Percentiles rank a stretch among this genome's conserved stretches.
phyloP scores from a whole-genome alignment of 768 basidiomycete genomes.

The Naganishia antarctica region DNA sequence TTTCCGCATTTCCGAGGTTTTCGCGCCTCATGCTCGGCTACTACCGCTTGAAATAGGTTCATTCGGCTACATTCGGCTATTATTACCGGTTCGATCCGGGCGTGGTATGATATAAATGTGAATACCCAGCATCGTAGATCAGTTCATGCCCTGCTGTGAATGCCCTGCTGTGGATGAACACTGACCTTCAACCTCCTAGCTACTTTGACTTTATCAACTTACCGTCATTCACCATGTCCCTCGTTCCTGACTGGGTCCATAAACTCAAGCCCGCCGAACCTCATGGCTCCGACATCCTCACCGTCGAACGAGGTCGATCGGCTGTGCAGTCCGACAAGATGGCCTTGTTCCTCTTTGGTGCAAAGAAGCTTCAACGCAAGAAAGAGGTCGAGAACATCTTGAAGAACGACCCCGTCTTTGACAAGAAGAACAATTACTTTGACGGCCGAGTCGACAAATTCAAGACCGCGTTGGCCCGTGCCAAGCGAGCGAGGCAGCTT shows the following conservation, averaged over 20 bases:
- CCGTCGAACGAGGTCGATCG: constrained; percentile 19
- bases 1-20: too few relatives aligned
- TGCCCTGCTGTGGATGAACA: too few relatives aligned
- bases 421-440: constrained; percentile 39
- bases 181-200: background rate
- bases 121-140: too few relatives aligned
- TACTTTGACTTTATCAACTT: background rate
- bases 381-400: constrained; percentile 11
- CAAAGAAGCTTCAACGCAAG: background rate
- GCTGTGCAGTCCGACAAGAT: constrained; percentile 4
- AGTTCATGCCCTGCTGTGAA: too few relatives aligned
- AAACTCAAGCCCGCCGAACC: constrained; percentile 21
- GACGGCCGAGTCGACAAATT: constrained; percentile 37
- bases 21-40: too few relatives aligned
- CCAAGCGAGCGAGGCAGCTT: constrained; percentile 38
- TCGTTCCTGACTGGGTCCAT: constrained; percentile 24
- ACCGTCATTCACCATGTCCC: constrained; percentile 7
- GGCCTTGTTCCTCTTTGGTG: constrained; percentile 13
- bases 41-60: too few relatives aligned
- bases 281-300: constrained; percentile 18
- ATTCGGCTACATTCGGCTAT: too few relatives aligned
- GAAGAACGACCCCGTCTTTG: constrained; percentile 36
- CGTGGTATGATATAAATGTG: too few relatives aligned
- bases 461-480: constrained; percentile 35
- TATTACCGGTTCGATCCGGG: too few relatives aligned